These are phyloP conservation scores for Elongisporangium anandrum DNA, from an alignment of 352 stramenopile species.

Conservation along the genomic window DNA sequence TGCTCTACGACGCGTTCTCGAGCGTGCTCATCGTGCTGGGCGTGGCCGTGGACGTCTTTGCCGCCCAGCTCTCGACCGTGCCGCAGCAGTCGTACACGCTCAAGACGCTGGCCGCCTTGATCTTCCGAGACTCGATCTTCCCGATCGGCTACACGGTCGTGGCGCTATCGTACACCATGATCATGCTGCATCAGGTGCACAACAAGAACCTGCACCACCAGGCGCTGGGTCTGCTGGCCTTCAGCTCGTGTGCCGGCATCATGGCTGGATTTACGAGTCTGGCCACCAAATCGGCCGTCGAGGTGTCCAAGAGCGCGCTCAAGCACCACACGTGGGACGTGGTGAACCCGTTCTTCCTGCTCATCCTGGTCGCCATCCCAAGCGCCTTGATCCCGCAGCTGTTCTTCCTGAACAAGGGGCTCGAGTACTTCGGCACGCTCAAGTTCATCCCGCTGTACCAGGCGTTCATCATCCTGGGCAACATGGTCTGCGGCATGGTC, in stretches of 20 bases:
- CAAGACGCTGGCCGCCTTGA: constrained; percentile 32
- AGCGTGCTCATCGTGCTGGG: constrained; percentile 61
- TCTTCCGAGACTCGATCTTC: constrained; percentile 56
- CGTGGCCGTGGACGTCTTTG: constrained; percentile 57
- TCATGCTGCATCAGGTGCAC: constrained; percentile 55
- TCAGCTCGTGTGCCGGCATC: constrained; percentile 67
- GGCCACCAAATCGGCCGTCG: constrained; percentile 68
- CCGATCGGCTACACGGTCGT: constrained; percentile 46
- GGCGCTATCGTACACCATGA: constrained; percentile 36
- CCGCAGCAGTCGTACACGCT: constrained; percentile 53
- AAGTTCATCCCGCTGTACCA: constrained; percentile 83
- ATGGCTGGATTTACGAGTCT: constrained; percentile 78
- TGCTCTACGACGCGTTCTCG: constrained; percentile 44
- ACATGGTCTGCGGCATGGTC: constrained; percentile 69
- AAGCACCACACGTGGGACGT: constrained; percentile 32
- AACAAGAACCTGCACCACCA: constrained; percentile 44
- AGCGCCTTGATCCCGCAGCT: constrained; percentile 59
- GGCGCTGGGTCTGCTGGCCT: constrained; percentile 51
- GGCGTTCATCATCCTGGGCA: constrained; percentile 79
- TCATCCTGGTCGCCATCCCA: constrained; percentile 55
- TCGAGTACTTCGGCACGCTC: constrained; percentile 75
- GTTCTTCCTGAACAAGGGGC: constrained; percentile 75
- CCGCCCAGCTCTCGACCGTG: constrained; percentile 38
- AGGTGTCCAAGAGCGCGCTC: constrained; percentile 55
- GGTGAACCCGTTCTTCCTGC: constrained; percentile 66